phyloP scores from a whole-genome alignment of 2,329 filamentous ascomycete species.

The Sphaerulina populicola region DNA sequence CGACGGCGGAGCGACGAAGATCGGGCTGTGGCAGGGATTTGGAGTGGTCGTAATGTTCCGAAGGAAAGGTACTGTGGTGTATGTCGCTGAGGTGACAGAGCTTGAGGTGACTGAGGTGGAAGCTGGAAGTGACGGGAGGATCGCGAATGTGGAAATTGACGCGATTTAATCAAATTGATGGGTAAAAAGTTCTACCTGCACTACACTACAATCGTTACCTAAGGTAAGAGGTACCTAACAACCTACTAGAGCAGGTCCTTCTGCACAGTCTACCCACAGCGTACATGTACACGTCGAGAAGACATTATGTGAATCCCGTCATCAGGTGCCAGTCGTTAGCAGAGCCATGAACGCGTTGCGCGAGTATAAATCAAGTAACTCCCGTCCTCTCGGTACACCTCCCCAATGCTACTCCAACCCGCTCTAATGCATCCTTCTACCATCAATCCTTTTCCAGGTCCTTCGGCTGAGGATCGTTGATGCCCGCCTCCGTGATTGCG shows the following conservation, averaged over 20 bases:
- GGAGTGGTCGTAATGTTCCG: too few species aligned
- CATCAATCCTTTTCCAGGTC: slow-evolving; percentile 71
- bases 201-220: too few species aligned
- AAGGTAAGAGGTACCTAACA: too few species aligned
- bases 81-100: too few species aligned
- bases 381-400: neutral
- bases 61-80: too few species aligned
- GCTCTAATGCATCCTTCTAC: neutral
- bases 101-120: too few species aligned
- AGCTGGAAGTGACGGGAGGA: too few species aligned
- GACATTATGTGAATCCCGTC: neutral
- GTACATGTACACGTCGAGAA: neutral
- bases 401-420: neutral
- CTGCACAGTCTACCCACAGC: neutral
- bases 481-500: slow-evolving; percentile 93
- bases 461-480: slow-evolving; percentile 91
- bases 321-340: neutral
- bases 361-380: neutral
- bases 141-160: too few species aligned
- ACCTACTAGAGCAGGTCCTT: too few species aligned
- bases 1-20: neutral
- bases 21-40: too few species aligned
- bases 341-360: neutral
- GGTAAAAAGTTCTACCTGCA: too few species aligned
- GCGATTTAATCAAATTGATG: too few species aligned